Conservation (phyloP, 1,139 yeast genomes). For the Trichomonascaceae sp. region DNA sequence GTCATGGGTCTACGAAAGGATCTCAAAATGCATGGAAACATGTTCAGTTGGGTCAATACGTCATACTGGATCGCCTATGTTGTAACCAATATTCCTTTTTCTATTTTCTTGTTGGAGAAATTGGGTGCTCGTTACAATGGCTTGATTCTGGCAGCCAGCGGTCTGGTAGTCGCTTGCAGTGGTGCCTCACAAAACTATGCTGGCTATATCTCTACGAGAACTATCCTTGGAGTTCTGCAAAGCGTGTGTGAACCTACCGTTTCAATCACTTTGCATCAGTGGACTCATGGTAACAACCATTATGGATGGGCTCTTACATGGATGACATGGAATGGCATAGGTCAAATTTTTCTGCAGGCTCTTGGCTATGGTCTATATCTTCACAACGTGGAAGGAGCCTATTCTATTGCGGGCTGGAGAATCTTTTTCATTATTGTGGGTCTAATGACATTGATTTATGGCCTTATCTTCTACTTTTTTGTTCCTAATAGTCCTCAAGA, state of each 20-base stretch:
- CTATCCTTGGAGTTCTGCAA: conserved; percentile 48
- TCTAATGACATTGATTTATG: conserved; percentile 13
- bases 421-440: conserved; percentile 42
- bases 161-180: conserved; percentile 39
- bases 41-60: conserved; percentile 49
- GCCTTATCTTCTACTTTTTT: conserved; percentile 10
- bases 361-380: conserved; percentile 20
- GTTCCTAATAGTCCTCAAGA: conserved; percentile 22
- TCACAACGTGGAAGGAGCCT: conserved; percentile 9
- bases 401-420: conserved; percentile 38
- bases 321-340: conserved; percentile 21
- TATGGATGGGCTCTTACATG: conserved; percentile 14
- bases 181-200: conserved; percentile 42
- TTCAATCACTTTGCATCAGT: conserved; percentile 18
- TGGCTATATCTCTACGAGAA: conserved; percentile 41
- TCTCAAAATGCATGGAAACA: conserved; percentile 31
- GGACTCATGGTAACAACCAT: conserved; percentile 23
- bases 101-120: conserved; percentile 42
- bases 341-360: conserved; percentile 18
- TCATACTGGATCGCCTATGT: conserved; percentile 47
- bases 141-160: conserved; percentile 40
- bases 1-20: conserved; percentile 47
- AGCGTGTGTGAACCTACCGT: conserved; percentile 25
- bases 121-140: conserved; percentile 40
- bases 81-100: conserved; percentile 46